These are phyloP conservation scores for Candida ipomoeae DNA, from an alignment of 805 yeast species.

Conservation along the genomic window DNA sequence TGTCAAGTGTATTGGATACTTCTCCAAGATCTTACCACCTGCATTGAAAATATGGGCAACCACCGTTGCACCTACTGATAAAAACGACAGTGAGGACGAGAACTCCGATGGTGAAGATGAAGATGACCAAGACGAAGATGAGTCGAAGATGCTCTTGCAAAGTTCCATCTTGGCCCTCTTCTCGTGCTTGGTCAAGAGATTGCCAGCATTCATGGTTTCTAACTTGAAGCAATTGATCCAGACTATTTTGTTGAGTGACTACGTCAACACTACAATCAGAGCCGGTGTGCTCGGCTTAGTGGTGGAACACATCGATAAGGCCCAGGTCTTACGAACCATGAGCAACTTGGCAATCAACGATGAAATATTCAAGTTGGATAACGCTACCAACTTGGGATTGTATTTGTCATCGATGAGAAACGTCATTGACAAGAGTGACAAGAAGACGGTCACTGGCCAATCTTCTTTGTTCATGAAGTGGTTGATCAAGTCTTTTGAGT, in stretches of 20 bases:
- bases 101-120: conserved; percentile 5
- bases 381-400: conserved; percentile 52
- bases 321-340: conserved; percentile 58
- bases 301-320: conserved; percentile 64
- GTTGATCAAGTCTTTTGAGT: conserved; percentile 66
- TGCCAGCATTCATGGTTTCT: conserved; percentile 80
- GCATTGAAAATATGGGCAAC: conserved; percentile 56
- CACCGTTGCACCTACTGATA: conserved; percentile 17
- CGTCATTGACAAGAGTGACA: conserved; percentile 62
- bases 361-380: conserved; percentile 31
- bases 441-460: conserved; percentile 69
- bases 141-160: conserved; percentile 47
- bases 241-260: conserved; percentile 52
- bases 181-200: conserved; percentile 70
- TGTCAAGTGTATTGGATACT: conserved; percentile 76
- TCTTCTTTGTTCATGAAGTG: conserved; percentile 66
- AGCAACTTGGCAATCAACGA: conserved; percentile 55
- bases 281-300: conserved; percentile 57
- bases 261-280: conserved; percentile 57
- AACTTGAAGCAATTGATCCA: conserved; percentile 59
- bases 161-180: conserved; percentile 67
- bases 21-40: conserved; percentile 81
- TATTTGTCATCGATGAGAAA: conserved; percentile 64
- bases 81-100: conserved; percentile 24
- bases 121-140: conserved; percentile 22